These are phyloP conservation scores for Cicer yamashitae DNA, from an alignment of 306 rosid species.

Conservation along the genomic window DNA sequence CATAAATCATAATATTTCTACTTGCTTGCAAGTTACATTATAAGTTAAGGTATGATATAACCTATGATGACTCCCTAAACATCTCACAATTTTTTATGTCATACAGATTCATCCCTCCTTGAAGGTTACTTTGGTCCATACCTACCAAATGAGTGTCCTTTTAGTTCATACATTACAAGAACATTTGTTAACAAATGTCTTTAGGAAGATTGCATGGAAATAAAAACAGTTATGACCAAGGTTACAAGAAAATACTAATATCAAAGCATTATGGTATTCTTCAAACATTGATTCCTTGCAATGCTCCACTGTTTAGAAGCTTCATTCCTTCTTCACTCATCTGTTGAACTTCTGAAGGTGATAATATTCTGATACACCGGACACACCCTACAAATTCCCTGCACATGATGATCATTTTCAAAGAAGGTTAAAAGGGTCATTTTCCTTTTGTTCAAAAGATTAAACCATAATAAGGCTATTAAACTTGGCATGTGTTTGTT, in stretches of 20 bases:
- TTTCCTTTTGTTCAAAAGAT: not conserved
- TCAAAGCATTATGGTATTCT: slow-evolving; percentile 2
- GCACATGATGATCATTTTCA: slow-evolving; percentile 42
- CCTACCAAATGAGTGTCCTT: slow-evolving; percentile 20
- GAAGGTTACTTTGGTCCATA: slow-evolving; percentile 32
- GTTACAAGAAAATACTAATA: slow-evolving; percentile 22
- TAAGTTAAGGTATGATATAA: slow-evolving; percentile 32
- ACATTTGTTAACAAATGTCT: slow-evolving; percentile 30
- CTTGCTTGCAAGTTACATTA: slow-evolving; percentile 30
- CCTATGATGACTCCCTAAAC: slow-evolving; percentile 34
- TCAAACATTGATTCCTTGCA: slow-evolving; percentile 72
- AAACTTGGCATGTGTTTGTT: not conserved
- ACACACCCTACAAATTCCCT: slow-evolving; percentile 95
- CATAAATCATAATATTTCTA: slow-evolving; percentile 24
- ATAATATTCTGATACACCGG: slow-evolving; percentile 81
- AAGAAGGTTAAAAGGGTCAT: slow-evolving; percentile 3
- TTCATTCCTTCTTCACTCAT: slow-evolving; percentile 99
- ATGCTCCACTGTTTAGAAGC: slow-evolving; percentile 84
- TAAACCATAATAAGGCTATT: not conserved
- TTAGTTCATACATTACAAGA: slow-evolving; percentile 43
- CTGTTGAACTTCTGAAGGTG: slow-evolving; percentile 89
- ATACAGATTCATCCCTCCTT: slow-evolving; percentile 18
- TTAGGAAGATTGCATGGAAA: not conserved
- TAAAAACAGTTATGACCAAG: not conserved
- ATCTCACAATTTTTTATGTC: slow-evolving; percentile 37